Evolutionary conservation across 768 basidiomycete species (phyloP).

Genomic region (Hypholoma sublateritium): DNA sequence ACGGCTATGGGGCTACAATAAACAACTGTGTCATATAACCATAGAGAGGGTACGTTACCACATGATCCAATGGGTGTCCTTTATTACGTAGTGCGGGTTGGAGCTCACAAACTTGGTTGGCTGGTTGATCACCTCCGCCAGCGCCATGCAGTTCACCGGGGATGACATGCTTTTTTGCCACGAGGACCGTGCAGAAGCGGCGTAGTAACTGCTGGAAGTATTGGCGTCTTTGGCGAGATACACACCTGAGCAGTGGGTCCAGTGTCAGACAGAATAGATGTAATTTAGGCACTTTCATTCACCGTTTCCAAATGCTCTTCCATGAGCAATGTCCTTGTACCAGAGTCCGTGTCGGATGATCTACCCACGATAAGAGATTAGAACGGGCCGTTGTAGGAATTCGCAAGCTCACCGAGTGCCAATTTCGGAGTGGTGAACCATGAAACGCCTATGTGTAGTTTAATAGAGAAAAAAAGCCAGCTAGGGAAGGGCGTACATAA

Average conservation of each 20-base stretch:
- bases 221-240: slow-evolving; percentile 64
- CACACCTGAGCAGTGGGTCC: slow-evolving; percentile 43
- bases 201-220: slow-evolving; percentile 47
- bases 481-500: slow-evolving; percentile 31
- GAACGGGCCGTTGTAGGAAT: neutral
- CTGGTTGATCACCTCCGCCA: slow-evolving; percentile 68
- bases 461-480: neutral
- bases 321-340: slow-evolving; percentile 54
- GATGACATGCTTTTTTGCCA: slow-evolving; percentile 55
- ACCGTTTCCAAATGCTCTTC: slow-evolving; percentile 67
- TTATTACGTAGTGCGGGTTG: slow-evolving; percentile 56
- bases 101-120: slow-evolving; percentile 53
- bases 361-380: slow-evolving; percentile 27
- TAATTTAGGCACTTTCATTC: slow-evolving; percentile 5
- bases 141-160: slow-evolving; percentile 51
- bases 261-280: neutral
- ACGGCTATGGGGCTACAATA: slow-evolving; percentile 36
- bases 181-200: slow-evolving; percentile 25
- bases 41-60: slow-evolving; percentile 40
- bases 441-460: slow-evolving; percentile 55
- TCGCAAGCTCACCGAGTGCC: slow-evolving; percentile 59
- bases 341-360: slow-evolving; percentile 75
- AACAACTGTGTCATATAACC: neutral
- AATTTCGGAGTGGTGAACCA: slow-evolving; percentile 62
- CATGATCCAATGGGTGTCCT: slow-evolving; percentile 69